Evolutionary conservation across 768 basidiomycete species (phyloP).

Genomic region (Auricularia heimuer): DNA sequence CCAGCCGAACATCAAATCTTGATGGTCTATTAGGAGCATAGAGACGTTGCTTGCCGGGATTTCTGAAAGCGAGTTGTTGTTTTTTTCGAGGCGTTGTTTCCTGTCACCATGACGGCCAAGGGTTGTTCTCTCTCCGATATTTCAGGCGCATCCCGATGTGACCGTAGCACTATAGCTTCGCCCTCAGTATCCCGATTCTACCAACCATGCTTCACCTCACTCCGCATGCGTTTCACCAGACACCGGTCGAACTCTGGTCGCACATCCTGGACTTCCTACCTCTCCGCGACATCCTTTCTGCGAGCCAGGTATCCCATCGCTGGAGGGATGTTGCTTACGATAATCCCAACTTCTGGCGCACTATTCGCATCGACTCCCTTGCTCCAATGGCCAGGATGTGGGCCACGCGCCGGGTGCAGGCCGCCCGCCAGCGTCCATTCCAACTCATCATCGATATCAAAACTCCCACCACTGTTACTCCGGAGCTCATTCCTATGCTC

Average conservation of each 20-base stretch:
- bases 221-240: neutral
- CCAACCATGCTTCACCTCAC: neutral
- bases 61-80: no score
- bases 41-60: no score
- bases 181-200: neutral
- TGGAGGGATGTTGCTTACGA: neutral
- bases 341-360: neutral
- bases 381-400: neutral
- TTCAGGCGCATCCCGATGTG: no score
- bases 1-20: no score
- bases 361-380: neutral
- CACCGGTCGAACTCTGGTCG: neutral
- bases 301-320: neutral
- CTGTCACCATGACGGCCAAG: no score
- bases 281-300: neutral
- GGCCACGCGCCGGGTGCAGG: neutral
- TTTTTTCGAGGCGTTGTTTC: no score
- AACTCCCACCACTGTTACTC: neutral
- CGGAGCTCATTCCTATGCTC: no score
- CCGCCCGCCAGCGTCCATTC: neutral
- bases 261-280: neutral
- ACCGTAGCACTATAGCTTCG: neutral
- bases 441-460: neutral
- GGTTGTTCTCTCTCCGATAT: no score
- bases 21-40: no score